phyloP scores from a whole-genome alignment of 2,329 filamentous ascomycete genomes.

The Hypoxylon sp. region DNA sequence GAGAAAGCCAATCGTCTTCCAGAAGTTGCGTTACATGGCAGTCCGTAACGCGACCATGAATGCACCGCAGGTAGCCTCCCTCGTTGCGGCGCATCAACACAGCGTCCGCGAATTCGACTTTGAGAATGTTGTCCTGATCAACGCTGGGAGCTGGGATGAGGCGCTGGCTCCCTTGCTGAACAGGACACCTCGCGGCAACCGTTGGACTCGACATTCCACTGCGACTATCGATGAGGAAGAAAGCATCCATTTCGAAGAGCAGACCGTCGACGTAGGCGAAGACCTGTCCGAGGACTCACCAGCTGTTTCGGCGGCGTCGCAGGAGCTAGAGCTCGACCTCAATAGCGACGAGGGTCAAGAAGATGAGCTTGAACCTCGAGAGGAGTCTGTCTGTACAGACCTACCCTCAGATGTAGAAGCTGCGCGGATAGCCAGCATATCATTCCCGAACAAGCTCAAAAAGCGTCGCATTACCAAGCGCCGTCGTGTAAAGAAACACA shows the following conservation, averaged over 20 bases:
- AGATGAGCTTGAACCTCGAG: slow-evolving; percentile 41
- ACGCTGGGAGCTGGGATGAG: slow-evolving; percentile 79
- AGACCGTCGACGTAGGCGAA: slow-evolving; percentile 46
- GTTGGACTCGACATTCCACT: slow-evolving; percentile 54
- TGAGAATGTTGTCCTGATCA: slow-evolving; percentile 74
- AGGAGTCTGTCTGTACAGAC: slow-evolving; percentile 44
- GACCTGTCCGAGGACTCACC: slow-evolving; percentile 59
- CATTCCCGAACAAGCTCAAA: slow-evolving; percentile 46
- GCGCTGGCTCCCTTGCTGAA: slow-evolving; percentile 76
- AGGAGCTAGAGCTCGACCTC: slow-evolving; percentile 52
- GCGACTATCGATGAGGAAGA: slow-evolving; percentile 45
- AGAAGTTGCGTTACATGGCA: slow-evolving; percentile 71
- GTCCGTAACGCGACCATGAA: slow-evolving; percentile 78
- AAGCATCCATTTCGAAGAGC: slow-evolving; percentile 37
- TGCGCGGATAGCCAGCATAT: slow-evolving; percentile 45
- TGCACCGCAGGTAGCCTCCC: slow-evolving; percentile 71
- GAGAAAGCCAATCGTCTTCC: slow-evolving; percentile 69
- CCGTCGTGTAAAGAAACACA: slow-evolving; percentile 43
- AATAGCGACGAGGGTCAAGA: slow-evolving; percentile 47
- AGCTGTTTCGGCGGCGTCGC: slow-evolving; percentile 61
- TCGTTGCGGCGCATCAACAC: slow-evolving; percentile 71
- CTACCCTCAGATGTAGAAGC: slow-evolving; percentile 46
- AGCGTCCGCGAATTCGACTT: slow-evolving; percentile 82
- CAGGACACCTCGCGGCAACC: slow-evolving; percentile 52
- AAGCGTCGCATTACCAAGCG: slow-evolving; percentile 49